Evolutionary conservation across 1,139 yeast species (phyloP).

Genomic region (Geotrichum klebahnii): DNA sequence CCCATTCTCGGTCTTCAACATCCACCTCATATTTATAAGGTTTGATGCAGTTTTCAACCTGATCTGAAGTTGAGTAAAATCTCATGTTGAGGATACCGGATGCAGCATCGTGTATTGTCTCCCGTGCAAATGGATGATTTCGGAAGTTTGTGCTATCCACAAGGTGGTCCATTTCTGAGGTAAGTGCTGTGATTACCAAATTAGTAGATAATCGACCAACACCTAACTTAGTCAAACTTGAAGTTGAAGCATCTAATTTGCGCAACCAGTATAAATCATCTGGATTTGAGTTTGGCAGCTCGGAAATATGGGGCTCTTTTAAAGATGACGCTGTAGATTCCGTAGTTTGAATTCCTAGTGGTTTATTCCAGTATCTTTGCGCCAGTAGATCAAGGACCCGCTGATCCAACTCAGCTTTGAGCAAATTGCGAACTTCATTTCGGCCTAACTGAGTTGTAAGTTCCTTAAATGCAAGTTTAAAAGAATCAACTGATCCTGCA

Average conservation of each 20-base stretch:
- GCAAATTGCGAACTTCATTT: constrained; percentile 69
- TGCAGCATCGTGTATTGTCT: constrained; percentile 82
- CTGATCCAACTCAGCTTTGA: constrained; percentile 85
- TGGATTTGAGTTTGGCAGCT: constrained; percentile 50
- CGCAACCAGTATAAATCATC: constrained; percentile 85
- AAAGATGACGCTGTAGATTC: neutral
- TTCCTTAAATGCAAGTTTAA: constrained; percentile 84
- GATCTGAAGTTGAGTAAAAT: constrained; percentile 91
- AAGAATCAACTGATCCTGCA: constrained; percentile 83
- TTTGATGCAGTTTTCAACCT: constrained; percentile 95
- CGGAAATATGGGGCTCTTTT: constrained; percentile 55
- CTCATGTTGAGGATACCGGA: constrained; percentile 69
- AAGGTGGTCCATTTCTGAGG: constrained; percentile 71
- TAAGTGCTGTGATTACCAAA: constrained; percentile 71
- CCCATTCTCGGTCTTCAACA: constrained; percentile 94
- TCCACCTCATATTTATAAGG: constrained; percentile 97
- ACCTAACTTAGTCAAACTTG: constrained; percentile 84
- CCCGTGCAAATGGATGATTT: constrained; percentile 79
- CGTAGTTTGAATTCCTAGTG: too few relatives aligned
- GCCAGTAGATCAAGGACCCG: constrained; percentile 81
- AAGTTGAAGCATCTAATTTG: constrained; percentile 77
- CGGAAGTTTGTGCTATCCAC: constrained; percentile 69
- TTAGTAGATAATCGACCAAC: constrained; percentile 86
- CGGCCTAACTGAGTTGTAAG: constrained; percentile 79
- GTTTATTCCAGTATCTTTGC: constrained; percentile 86